phyloP scores from a whole-genome alignment of 2,329 filamentous ascomycete species.

The Fusarium mexicanum region DNA sequence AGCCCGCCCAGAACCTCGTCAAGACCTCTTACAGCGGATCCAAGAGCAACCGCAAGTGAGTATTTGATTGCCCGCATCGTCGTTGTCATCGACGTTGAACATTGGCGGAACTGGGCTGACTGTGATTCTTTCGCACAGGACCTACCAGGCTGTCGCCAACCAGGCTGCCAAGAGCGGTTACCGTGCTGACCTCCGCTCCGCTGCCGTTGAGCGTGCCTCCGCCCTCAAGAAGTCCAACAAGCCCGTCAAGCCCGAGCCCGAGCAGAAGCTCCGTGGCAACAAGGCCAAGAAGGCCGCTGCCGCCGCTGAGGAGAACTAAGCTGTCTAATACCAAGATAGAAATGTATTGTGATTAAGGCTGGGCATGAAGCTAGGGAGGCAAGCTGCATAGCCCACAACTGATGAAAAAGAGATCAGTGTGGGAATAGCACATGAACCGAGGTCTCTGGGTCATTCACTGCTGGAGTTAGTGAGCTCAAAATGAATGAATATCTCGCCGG shows the following conservation, averaged over 20 bases:
- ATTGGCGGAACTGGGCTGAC: constrained; percentile 15
- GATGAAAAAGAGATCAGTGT: constrained; percentile 34
- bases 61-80: constrained; percentile 5
- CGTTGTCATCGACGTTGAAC: background rate
- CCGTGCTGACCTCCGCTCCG: constrained; percentile 79
- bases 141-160: constrained; percentile 89
- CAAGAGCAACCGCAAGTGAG: constrained; percentile 77
- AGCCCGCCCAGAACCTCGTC: constrained; percentile 74
- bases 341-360: constrained; percentile 31
- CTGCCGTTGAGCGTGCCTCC: constrained; percentile 86
- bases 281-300: constrained; percentile 79
- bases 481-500: constrained; percentile 43
- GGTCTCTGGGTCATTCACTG: constrained; percentile 41
- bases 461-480: constrained; percentile 45
- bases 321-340: constrained; percentile 25
- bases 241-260: constrained; percentile 78
- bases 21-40: constrained; percentile 75
- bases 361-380: constrained; percentile 34
- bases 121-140: constrained; percentile 60
- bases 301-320: constrained; percentile 52
- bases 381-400: constrained; percentile 36
- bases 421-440: constrained; percentile 40
- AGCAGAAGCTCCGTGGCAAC: constrained; percentile 79
- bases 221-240: constrained; percentile 84
- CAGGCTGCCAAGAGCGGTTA: constrained; percentile 85